Evolutionary conservation across 768 basidiomycete species (phyloP), one percentile per base, ranked within the genome.

Genomic region (Calocybe cyanea): DNA sequence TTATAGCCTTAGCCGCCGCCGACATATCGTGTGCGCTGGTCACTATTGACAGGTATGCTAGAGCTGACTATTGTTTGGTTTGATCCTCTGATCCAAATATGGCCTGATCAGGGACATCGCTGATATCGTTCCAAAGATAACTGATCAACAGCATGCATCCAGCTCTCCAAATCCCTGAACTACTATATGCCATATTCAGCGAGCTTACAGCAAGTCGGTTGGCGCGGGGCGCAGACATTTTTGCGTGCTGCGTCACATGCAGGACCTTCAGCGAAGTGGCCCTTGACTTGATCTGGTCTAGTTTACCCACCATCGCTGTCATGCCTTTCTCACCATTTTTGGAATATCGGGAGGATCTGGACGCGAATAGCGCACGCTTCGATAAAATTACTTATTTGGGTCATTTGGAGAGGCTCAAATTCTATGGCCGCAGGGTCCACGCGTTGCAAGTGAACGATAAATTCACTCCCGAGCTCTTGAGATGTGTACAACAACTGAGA

Each of bases 1-100:
- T 68, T 38, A 78, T 57, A 21, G 65, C 70, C 38, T 44, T 44
- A 7, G 33, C 45, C 2, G 46, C 54, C 13, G 39, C 50, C 44
- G 46, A 44, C 17, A 49, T 32, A 21, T 41, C 42, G 25, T 11
- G 11, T 28, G 25, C 11, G 25, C 25, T 28, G 25, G 5, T 28
- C 40, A 17, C 17, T 11, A 18, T 32, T 44, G 39, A n/a, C 23
- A 9, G 13, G n/a, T 4, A 31, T 14, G 21, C 30, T 17, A 43
- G 24, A 36, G 17, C 4, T n/a, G 23, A 32, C 28, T 13, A 4
- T 5, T 39, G 19, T 41, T 41, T 41, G 28, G 40, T 32, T 41
- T 8, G 15, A 28, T 10, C 40, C 7, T 35, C 14, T 18, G 14
- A 35, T 5, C n/a, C 34, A 35, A 35, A 35, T 28, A 28, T 28